Conservation (phyloP, 768 basidiomycete genomes). For the Trametes meyenii region DNA sequence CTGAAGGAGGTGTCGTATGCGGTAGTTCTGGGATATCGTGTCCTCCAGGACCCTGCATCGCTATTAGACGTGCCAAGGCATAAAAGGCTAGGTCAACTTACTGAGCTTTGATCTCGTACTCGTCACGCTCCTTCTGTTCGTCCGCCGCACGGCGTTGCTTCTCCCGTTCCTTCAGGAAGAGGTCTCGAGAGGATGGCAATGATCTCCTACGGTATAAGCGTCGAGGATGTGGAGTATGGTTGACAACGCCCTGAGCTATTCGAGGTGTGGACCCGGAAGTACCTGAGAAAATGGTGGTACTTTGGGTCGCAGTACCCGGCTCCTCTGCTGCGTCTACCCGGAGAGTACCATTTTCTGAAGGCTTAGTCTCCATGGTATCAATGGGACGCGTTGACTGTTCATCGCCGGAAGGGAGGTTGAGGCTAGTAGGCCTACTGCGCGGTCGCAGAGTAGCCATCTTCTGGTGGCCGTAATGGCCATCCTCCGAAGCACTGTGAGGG, state of each 20-base stretch:
- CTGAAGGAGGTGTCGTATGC: constrained; percentile 69
- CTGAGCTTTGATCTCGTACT: constrained; percentile 63
- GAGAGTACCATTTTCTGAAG: constrained; percentile 2
- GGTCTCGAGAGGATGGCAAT: constrained; percentile 34
- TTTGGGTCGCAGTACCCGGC: constrained; percentile 18
- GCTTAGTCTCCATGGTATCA: neutral
- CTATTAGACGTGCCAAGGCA: neutral
- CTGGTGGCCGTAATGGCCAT: constrained; percentile 25
- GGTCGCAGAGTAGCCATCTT: constrained; percentile 16
- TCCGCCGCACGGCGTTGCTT: constrained; percentile 46
- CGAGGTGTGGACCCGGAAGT: neutral
- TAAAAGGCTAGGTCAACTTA: constrained; percentile 36
- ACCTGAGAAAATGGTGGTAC: constrained; percentile 10
- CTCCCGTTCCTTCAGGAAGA: constrained; percentile 35
- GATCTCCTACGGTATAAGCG: constrained; percentile 34
- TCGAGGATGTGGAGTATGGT: constrained; percentile 1
- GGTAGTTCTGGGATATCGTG: constrained; percentile 60
- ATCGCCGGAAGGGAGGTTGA: constrained; percentile 17
- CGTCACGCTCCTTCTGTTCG: constrained; percentile 49
- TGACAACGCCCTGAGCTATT: neutral
- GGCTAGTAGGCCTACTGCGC: constrained; percentile 20
- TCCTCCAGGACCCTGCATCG: constrained; percentile 60
- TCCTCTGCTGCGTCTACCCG: neutral
- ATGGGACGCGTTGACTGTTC: neutral
- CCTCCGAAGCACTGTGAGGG: constrained; percentile 31